These are phyloP conservation scores for Chlorociboria aeruginascens DNA, from an alignment of 495 filamentous ascomycete species.

Conservation along the genomic window DNA sequence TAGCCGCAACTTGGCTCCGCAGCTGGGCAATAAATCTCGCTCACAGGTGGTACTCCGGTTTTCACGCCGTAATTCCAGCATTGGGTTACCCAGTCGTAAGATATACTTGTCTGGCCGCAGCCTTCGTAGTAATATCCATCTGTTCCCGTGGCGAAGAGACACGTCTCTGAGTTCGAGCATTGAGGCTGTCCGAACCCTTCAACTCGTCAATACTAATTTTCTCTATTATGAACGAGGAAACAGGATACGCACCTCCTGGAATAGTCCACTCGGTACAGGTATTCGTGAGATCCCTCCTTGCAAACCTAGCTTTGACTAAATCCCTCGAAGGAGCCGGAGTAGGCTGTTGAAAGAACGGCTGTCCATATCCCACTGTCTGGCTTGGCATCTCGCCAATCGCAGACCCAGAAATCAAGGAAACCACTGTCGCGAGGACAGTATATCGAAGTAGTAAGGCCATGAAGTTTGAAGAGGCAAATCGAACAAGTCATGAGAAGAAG, in stretches of 20 bases:
- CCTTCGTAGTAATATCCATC: constrained; percentile 11
- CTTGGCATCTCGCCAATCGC: constrained; percentile 4
- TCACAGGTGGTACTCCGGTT: constrained; percentile 1
- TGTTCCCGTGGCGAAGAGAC: constrained; percentile 6
- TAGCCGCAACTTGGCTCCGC: constrained; percentile 14
- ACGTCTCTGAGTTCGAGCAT: constrained; percentile 8
- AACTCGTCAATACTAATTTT: not conserved
- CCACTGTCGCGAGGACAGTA: constrained; percentile 4
- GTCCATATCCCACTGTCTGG: constrained; percentile 4
- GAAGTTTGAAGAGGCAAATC: not conserved
- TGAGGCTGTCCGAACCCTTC: constrained; percentile 10
- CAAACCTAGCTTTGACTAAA: constrained; percentile 11
- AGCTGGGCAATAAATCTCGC: constrained; percentile 9
- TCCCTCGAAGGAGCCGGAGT: constrained; percentile 10
- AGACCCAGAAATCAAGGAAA: not conserved
- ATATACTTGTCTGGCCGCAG: constrained; percentile 4
- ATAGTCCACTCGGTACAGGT: constrained; percentile 17
- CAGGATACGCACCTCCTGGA: constrained; percentile 3
- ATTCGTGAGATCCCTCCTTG: constrained; percentile 5
- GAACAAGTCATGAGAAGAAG: not conserved
- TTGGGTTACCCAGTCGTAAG: constrained; percentile 15
- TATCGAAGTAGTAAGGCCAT: constrained; percentile 4
- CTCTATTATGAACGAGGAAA: not conserved
- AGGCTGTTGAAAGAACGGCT: not conserved
- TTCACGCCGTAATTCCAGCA: constrained; percentile 8